Conservation (phyloP, 2,329 filamentous ascomycete genomes). For the Botryotinia narcissicola region DNA sequence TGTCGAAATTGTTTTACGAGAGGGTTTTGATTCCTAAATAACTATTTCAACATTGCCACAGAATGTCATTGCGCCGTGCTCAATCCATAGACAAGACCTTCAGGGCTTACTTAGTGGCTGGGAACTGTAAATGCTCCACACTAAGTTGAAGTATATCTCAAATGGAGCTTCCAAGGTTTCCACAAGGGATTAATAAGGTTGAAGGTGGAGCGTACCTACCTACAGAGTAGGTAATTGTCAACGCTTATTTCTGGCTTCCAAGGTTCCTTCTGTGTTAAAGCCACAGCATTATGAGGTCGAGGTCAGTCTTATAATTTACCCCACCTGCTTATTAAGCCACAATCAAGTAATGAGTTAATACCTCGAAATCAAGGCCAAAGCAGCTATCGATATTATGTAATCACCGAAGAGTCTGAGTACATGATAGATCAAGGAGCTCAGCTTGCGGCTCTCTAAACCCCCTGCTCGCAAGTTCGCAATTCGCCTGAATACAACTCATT, state of each 20-base stretch:
- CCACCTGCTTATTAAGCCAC: too few relatives aligned
- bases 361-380: background rate
- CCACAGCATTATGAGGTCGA: too few relatives aligned
- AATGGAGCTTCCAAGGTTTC: too few relatives aligned
- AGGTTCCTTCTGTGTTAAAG: too few relatives aligned
- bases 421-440: background rate
- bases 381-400: background rate
- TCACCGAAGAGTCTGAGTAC: background rate
- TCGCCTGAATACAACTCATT: background rate
- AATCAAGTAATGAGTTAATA: too few relatives aligned
- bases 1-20: background rate
- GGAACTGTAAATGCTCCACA: background rate
- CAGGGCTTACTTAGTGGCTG: background rate
- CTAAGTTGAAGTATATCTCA: too few relatives aligned
- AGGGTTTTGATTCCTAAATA: background rate
- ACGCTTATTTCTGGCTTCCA: too few relatives aligned
- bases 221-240: too few relatives aligned
- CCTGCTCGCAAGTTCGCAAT: conserved; percentile 12
- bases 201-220: too few relatives aligned
- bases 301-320: too few relatives aligned
- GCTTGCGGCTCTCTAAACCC: background rate
- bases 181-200: too few relatives aligned
- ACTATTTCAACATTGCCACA: background rate
- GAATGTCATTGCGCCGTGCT: background rate
- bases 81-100: background rate